Base-by-base conservation (phyloP, 1,139 yeast species). In the Chernovozyma aurita region DNA sequence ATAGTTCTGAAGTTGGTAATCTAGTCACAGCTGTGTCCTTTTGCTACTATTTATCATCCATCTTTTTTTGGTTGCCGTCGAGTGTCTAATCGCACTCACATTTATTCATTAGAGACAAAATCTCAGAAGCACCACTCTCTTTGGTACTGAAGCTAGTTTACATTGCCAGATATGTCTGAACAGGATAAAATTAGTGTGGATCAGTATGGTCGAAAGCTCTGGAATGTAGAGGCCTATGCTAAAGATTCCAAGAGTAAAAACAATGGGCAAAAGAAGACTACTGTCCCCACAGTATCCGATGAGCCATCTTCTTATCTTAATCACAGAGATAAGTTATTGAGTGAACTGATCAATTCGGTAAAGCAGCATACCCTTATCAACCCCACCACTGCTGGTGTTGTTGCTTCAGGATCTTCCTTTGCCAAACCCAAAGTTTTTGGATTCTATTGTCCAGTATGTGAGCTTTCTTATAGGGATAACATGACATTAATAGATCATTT, bases 401-500 rank as follows among this genome's bases (percentile, higher is more conserved):
- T 6, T 16, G 8, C 15, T 24, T 28, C 30, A 15, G 6, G 9
- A 7, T 14, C 15, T 6, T 26, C 28, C 11, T 26, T 7, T 26
- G 12, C 17, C 28, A 26, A 16, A 16, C 27, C 17, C 34, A 87
- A 87, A 32, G 72, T 79, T 45, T 84, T 84, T 45, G 96, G 96
- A 2, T 88, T 88, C 56, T 75, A 78, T 48, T 90, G 97, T 58
- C 85, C 84, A 14, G 62, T 78, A 2, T 90, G 97, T 55, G 77
- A 82, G 47, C 58, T 85, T 44, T 82, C 95, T 2, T 88, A 77
- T 59, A 76, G 86, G 50, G 97, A 90, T 56, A 83, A 84, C 38
- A 63, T 87, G 48, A 83, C 87, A 41, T 80, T 80, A 53, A 70
- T 87, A 4, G 95, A 88, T 52, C 97, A 90, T 60, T 65, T 87